phyloP scores from a whole-genome alignment of 768 basidiomycete genomes.

The Floccularia luteovirens region DNA sequence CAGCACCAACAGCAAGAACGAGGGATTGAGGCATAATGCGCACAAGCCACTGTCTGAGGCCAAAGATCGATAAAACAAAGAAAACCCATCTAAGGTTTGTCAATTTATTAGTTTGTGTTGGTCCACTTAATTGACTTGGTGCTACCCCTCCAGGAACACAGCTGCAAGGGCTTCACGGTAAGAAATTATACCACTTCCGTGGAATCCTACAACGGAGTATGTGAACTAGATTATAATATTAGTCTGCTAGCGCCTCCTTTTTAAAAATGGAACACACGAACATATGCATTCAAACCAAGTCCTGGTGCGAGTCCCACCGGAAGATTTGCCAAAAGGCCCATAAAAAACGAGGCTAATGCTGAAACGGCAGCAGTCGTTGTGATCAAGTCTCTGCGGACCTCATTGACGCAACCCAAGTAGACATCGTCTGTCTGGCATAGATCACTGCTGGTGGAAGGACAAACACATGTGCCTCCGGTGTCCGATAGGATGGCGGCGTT shows the following conservation, averaged over 20 bases:
- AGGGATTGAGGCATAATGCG: constrained; percentile 86
- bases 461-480: constrained; percentile 78
- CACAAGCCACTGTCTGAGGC: constrained; percentile 85
- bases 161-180: constrained; percentile 80
- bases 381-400: constrained; percentile 70
- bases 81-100: constrained; percentile 60
- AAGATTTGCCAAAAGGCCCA: constrained; percentile 83
- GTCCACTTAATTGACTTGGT: constrained; percentile 2
- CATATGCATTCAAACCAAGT: constrained; percentile 77
- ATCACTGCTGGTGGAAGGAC: constrained; percentile 51
- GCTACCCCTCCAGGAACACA: constrained; percentile 82
- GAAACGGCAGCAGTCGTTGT: constrained; percentile 76
- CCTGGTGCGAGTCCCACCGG: constrained; percentile 88
- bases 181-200: constrained; percentile 64
- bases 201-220: constrained; percentile 83
- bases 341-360: constrained; percentile 67
- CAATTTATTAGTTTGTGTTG: not conserved
- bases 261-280: constrained; percentile 24
- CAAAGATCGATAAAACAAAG: constrained; percentile 70
- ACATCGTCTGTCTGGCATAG: constrained; percentile 41
- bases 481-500: constrained; percentile 75
- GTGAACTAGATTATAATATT: constrained; percentile 47
- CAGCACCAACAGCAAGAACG: constrained; percentile 77
- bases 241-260: not conserved
- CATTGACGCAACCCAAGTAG: constrained; percentile 52